These are phyloP conservation scores for Malassezia obtusa DNA, from an alignment of 1,284 basidiomycete genomes.

Conservation along the genomic window DNA sequence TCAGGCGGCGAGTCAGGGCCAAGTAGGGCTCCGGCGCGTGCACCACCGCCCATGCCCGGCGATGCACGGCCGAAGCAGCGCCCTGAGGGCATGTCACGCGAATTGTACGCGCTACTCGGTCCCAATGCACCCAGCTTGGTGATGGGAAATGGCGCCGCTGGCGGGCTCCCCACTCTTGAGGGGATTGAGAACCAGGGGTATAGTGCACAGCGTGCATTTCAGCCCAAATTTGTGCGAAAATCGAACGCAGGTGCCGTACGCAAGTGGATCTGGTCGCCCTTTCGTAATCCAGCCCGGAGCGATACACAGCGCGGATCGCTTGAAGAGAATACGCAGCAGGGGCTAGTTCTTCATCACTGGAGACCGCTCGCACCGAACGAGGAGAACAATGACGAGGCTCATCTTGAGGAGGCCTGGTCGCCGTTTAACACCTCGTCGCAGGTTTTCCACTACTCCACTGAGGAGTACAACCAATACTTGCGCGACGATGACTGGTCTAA, in stretches of 20 bases:
- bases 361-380: slow-evolving; percentile 5
- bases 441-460: slow-evolving; percentile 71
- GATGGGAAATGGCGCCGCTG: slow-evolving; percentile 20
- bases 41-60: slow-evolving; percentile 2
- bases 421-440: slow-evolving; percentile 67
- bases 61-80: slow-evolving; percentile 9
- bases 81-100: slow-evolving; percentile 67
- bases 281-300: slow-evolving; percentile 33
- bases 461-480: slow-evolving; percentile 75
- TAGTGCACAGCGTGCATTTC: slow-evolving; percentile 49
- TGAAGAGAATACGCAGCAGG: not conserved
- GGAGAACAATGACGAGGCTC: slow-evolving; percentile 15
- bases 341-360: slow-evolving; percentile 40
- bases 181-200: slow-evolving; percentile 9
- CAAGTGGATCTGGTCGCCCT: slow-evolving; percentile 35
- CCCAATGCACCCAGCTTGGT: slow-evolving; percentile 70
- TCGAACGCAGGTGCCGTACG: slow-evolving; percentile 52
- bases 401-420: slow-evolving; percentile 56
- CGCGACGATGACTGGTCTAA: slow-evolving; percentile 80
- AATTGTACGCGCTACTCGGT: slow-evolving; percentile 86
- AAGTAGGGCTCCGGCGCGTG: slow-evolving; percentile 4
- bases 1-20: not conserved
- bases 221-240: slow-evolving; percentile 76
- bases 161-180: not conserved
- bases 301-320: slow-evolving; percentile 19